Evolutionary conservation across 2,329 filamentous ascomycete species (phyloP), one percentile per base, ranked within the genome.

Genomic region (Biscogniauxia sp.): DNA sequence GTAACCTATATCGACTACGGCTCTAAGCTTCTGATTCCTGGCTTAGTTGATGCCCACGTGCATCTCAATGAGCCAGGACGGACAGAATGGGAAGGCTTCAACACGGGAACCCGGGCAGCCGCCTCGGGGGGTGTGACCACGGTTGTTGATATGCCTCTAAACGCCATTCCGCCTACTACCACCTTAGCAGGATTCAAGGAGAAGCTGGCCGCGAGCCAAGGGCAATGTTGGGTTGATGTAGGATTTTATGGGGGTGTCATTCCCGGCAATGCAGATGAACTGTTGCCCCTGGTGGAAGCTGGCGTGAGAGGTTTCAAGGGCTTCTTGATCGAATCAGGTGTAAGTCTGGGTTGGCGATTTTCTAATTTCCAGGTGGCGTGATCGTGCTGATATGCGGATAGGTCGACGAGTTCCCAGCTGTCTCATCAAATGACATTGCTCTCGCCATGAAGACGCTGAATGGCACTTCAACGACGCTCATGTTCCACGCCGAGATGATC

Each of bases 401-500:
- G 91, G 91, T 97, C 52, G 92, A 97, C 52, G 95, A 99, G 73
- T 99, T 99, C 75, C 95, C 95, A 0, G 92, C 93, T 25, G 89
- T 98, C n/a, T 90, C 90, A 0, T 83, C 91, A 1, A 75, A 78
- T 15, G 95, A 98, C 74, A 90, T 98, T 60, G 81, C 84, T 1
- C 84, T 90, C 49, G 93, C 91, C 51, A 93, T 99, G 85, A 80
- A 81, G 28, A 91, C 89, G 53, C 84, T 99, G 63, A 90, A 91
- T 62, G 87, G 92, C 68, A 84, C 88, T 57, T 84, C 92, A 19
- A 98, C 95, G 1, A 96, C 93, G 0, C 87, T 98, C 69, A 98
- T 99, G 94, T 99, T 99, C 80, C 95, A 99, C 73, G 95, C 95
- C 59, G 95, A 99, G 77, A 98, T 97, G 93, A 88, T 96, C 13